phyloP scores from a whole-genome alignment of 2,329 filamentous ascomycete species.

The Claviceps fusiformis region DNA sequence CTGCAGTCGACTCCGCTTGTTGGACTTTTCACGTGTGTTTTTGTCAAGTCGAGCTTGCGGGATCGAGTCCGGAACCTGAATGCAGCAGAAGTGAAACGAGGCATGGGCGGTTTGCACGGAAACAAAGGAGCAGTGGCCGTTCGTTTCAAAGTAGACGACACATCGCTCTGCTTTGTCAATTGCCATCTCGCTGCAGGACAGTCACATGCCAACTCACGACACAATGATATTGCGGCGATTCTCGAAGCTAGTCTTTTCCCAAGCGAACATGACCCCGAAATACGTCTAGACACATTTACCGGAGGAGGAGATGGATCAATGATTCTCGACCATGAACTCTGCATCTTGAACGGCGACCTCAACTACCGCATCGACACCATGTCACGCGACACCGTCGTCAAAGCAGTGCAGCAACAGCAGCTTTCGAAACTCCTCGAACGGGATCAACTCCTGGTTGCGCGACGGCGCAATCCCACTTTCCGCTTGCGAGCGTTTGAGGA shows the following conservation, averaged over 20 bases:
- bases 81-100: conserved; percentile 79
- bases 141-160: conserved; percentile 89
- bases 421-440: conserved; percentile 77
- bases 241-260: conserved; percentile 70
- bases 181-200: conserved; percentile 95
- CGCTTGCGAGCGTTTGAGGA: conserved; percentile 83
- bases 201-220: conserved; percentile 75
- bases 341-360: conserved; percentile 85
- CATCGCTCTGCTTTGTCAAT: conserved; percentile 89
- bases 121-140: conserved; percentile 92
- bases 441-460: conserved; percentile 81
- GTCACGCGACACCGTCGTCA: conserved; percentile 83
- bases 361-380: conserved; percentile 99
- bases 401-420: conserved; percentile 69
- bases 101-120: conserved; percentile 87
- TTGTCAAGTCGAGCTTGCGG: conserved; percentile 71
- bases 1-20: conserved; percentile 80
- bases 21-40: conserved; percentile 89
- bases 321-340: conserved; percentile 96
- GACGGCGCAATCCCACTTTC: conserved; percentile 81
- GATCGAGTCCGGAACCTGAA: conserved; percentile 64
- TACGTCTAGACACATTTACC: conserved; percentile 65
- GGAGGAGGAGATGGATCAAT: conserved; percentile 91
- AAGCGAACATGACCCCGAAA: conserved; percentile 49
- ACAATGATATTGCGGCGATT: conserved; percentile 84